Evolutionary conservation across 345 rosid genomes (phyloP).

Genomic region (Euphorbia peplus): DNA sequence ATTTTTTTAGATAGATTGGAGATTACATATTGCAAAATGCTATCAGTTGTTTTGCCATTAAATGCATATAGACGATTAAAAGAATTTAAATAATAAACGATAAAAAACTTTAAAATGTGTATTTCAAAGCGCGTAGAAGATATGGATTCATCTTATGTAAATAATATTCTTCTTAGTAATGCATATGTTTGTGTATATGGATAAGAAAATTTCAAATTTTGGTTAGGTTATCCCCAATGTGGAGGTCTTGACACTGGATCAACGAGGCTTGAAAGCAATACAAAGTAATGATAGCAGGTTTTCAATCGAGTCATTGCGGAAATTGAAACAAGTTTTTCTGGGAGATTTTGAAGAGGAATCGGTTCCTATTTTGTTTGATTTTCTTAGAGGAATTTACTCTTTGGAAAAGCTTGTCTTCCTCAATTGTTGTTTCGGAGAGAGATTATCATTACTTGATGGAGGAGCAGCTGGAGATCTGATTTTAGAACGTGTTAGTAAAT

Average conservation of each 20-base stretch:
- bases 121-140: no score
- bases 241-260: background rate
- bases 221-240: background rate
- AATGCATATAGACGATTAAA: background rate
- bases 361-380: background rate
- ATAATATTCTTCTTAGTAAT: no score
- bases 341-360: background rate
- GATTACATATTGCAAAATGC: background rate
- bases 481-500: no score
- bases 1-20: no score
- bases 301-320: background rate
- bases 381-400: conserved; percentile 2
- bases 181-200: background rate
- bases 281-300: background rate
- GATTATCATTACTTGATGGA: no score
- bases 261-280: background rate
- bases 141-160: background rate
- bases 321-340: background rate
- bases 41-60: conserved; percentile 3
- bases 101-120: no score
- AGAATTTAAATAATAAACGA: no score
- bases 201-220: no score
- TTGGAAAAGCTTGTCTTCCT: background rate
- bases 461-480: no score
- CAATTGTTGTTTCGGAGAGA: no score